phyloP scores from a whole-genome alignment of 1,139 yeast species.

The Hemisphaericaspora subhashii region DNA sequence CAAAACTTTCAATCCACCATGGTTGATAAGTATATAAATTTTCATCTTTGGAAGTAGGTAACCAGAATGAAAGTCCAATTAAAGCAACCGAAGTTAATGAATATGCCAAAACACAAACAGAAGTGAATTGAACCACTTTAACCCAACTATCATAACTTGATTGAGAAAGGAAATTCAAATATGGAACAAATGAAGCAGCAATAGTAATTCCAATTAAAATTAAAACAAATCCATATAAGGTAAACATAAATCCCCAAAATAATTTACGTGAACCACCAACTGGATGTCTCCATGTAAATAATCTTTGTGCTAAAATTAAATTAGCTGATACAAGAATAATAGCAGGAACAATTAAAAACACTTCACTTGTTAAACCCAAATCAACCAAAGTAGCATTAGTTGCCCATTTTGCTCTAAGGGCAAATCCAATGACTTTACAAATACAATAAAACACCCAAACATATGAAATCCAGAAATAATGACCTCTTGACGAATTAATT shows the following conservation, averaged over 20 bases:
- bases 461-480: conserved; percentile 33
- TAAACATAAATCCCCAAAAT: conserved; percentile 37
- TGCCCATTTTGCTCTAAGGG: conserved; percentile 32
- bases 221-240: conserved; percentile 30
- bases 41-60: conserved; percentile 47
- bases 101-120: conserved; percentile 33
- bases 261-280: conserved; percentile 43
- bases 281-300: conserved; percentile 50
- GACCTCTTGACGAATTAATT: conserved; percentile 36
- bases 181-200: conserved; percentile 37
- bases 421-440: conserved; percentile 33
- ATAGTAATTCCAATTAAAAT: conserved; percentile 34
- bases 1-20: conserved; percentile 49
- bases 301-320: conserved; percentile 42
- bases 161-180: conserved; percentile 28
- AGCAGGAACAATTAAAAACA: conserved; percentile 35
- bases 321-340: conserved; percentile 36
- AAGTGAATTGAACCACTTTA: conserved; percentile 30
- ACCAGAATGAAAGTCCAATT: conserved; percentile 39
- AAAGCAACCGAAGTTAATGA: conserved; percentile 37
- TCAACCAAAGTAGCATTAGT: conserved; percentile 23
- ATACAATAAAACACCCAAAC: conserved; percentile 33
- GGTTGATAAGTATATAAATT: conserved; percentile 46
- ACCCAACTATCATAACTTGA: conserved; percentile 24
- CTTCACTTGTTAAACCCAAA: conserved; percentile 34